phyloP scores from a whole-genome alignment of 2,329 filamentous ascomycete species.

The Capronia epimyces region DNA sequence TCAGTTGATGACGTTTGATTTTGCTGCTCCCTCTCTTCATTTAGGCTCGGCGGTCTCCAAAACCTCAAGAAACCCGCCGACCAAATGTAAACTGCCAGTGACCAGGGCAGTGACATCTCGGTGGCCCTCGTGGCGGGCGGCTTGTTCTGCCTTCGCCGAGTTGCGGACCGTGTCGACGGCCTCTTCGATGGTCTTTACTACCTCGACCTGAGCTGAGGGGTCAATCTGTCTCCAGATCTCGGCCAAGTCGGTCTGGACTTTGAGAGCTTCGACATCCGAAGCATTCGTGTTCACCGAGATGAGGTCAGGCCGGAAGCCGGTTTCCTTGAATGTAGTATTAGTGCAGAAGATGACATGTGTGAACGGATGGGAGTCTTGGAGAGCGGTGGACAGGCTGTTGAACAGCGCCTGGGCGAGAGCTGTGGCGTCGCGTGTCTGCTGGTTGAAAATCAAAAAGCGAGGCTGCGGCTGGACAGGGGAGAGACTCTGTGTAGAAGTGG shows the following conservation, averaged over 20 bases:
- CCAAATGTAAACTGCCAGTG: slow-evolving; percentile 79
- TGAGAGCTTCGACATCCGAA: slow-evolving; percentile 52
- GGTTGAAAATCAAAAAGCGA: slow-evolving; percentile 79
- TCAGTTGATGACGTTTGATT: slow-evolving; percentile 5
- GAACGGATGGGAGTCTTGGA: slow-evolving; percentile 50
- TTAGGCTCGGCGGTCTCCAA: slow-evolving; percentile 46
- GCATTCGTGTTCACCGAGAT: slow-evolving; percentile 58
- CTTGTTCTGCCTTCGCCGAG: slow-evolving; percentile 34
- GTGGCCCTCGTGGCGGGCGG: slow-evolving; percentile 19
- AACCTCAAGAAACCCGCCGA: slow-evolving; percentile 70
- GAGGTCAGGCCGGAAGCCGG: slow-evolving; percentile 59
- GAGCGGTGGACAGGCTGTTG: slow-evolving; percentile 45
- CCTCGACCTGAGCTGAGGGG: slow-evolving; percentile 49
- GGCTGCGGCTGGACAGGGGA: slow-evolving; percentile 22
- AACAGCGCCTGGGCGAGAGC: slow-evolving; percentile 61
- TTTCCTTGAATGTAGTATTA: slow-evolving; percentile 61
- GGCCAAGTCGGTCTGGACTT: slow-evolving; percentile 64
- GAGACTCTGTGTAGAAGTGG: slow-evolving; percentile 31
- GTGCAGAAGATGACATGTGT: slow-evolving; percentile 73
- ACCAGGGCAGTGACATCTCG: slow-evolving; percentile 59
- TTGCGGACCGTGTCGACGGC: slow-evolving; percentile 56
- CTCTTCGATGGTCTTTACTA: slow-evolving; percentile 63
- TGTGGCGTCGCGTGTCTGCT: slow-evolving; percentile 74
- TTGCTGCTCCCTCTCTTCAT: not conserved
- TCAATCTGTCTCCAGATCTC: slow-evolving; percentile 55